These are phyloP conservation scores for Heracleum sosnowskyi DNA, from an alignment of 129 eudicot species.

Conservation along the genomic window DNA sequence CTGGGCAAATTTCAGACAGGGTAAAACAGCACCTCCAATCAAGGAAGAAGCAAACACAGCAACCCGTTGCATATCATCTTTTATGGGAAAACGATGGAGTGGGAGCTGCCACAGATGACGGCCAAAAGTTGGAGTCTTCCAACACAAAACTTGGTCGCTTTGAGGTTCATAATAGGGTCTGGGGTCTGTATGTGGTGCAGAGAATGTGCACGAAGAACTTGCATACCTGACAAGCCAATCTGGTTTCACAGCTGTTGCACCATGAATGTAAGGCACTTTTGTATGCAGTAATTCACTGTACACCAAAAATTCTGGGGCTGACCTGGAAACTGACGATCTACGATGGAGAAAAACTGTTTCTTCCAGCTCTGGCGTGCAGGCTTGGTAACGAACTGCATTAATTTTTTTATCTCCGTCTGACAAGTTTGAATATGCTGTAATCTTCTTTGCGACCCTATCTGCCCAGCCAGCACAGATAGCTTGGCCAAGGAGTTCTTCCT, in stretches of 20 bases:
- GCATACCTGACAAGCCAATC: constrained; percentile 81
- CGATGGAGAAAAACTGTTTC: constrained; percentile 77
- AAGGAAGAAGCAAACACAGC: constrained; percentile 68
- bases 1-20: constrained; percentile 49
- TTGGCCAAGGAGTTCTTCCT: constrained; percentile 77
- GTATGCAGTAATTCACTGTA: constrained; percentile 59
- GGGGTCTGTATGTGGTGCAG: constrained; percentile 67
- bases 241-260: constrained; percentile 69
- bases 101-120: constrained; percentile 80
- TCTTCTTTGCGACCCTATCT: constrained; percentile 72
- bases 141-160: constrained; percentile 47
- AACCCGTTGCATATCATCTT: constrained; percentile 45
- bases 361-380: constrained; percentile 42
- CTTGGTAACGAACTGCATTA: constrained; percentile 58
- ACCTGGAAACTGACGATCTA: constrained; percentile 53
- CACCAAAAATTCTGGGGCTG: constrained; percentile 72
- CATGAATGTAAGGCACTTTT: constrained; percentile 73
- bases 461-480: constrained; percentile 99
- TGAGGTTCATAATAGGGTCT: constrained; percentile 66
- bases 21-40: constrained; percentile 69
- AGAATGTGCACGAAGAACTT: constrained; percentile 45
- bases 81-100: constrained; percentile 38
- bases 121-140: constrained; percentile 56
- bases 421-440: constrained; percentile 25
- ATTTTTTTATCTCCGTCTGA: constrained; percentile 57